Evolutionary conservation across 2,329 filamentous ascomycete species (phyloP).

Genomic region (Microdochium trichocladiopsis): DNA sequence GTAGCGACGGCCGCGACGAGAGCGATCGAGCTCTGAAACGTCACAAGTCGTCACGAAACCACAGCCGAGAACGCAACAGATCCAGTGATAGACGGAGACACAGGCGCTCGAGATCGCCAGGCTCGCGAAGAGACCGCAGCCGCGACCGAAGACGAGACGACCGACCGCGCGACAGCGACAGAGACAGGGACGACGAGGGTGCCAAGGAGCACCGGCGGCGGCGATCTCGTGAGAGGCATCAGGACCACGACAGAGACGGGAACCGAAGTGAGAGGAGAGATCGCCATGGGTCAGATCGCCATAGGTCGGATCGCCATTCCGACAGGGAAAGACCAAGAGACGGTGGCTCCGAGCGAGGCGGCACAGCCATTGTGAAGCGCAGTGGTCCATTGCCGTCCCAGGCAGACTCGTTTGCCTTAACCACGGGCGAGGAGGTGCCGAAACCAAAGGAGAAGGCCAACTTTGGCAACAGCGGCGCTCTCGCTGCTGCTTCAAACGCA

Average conservation of each 20-base stretch:
- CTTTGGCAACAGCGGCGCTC: constrained; percentile 68
- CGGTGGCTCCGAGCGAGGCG: constrained; percentile 4
- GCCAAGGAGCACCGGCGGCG: background rate
- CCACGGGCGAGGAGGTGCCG: constrained; percentile 38
- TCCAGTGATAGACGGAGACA: constrained; percentile 10
- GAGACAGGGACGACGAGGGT: constrained; percentile 9
- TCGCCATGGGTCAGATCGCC: too few relatives aligned
- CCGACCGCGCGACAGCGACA: constrained; percentile 23
- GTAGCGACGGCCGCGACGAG: background rate
- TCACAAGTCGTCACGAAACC: constrained; percentile 12
- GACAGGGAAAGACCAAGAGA: constrained; percentile 1
- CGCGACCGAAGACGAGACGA: constrained; percentile 15
- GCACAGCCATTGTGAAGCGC: constrained; percentile 19
- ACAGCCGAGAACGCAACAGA: constrained; percentile 7
- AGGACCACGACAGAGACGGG: constrained; percentile 1
- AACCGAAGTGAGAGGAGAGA: constrained; percentile 1
- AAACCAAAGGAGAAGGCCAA: constrained; percentile 83
- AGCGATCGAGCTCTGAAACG: background rate
- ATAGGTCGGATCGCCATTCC: constrained; percentile 1
- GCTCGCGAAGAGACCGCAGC: background rate
- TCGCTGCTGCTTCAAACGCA: constrained; percentile 83
- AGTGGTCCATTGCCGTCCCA: constrained; percentile 53
- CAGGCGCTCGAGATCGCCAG: constrained; percentile 6
- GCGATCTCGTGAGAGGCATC: background rate
- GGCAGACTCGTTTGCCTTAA: constrained; percentile 50